A percentile compares a stretch with the other conserved stretches of the same genome.
phyloP scores from a whole-genome alignment of 169 alveolate species.

The Plasmodium knowlesi region DNA sequence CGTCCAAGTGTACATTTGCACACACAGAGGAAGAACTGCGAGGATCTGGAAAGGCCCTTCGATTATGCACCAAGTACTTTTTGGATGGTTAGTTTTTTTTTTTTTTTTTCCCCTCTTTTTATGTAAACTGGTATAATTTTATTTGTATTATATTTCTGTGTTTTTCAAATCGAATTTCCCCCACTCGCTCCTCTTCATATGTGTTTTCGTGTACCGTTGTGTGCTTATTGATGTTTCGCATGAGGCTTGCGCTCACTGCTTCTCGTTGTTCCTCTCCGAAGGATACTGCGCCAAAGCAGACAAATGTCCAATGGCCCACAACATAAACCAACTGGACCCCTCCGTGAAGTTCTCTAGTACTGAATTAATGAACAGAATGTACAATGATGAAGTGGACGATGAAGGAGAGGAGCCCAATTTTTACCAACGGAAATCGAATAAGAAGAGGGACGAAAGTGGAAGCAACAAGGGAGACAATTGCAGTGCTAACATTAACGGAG shows the following conservation, averaged over 20 bases:
- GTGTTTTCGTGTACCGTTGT: not conserved
- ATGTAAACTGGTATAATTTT: not conserved
- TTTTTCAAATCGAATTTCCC: too few relatives aligned
- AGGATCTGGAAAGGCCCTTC: slow-evolving; percentile 61
- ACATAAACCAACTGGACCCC: slow-evolving; percentile 55
- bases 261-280: not conserved
- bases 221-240: too few relatives aligned
- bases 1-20: slow-evolving; percentile 57
- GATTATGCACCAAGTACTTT: slow-evolving; percentile 46
- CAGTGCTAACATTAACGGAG: not conserved
- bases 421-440: not conserved
- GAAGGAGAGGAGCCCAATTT: not conserved
- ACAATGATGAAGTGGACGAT: not conserved
- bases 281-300: slow-evolving; percentile 49
- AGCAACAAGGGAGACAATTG: not conserved
- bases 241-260: not conserved
- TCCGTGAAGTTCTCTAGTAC: slow-evolving; percentile 43
- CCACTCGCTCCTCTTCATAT: too few relatives aligned
- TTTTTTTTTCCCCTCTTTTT: not conserved
- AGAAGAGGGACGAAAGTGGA: not conserved
- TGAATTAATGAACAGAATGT: slow-evolving; percentile 42
- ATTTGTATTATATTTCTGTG: not conserved
- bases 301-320: slow-evolving; percentile 67
- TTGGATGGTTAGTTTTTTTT: slow-evolving; percentile 42
- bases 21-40: slow-evolving; percentile 66